Base-by-base conservation (phyloP, 2,329 filamentous ascomycete species). In the Aspergillus quadrilineatus region DNA sequence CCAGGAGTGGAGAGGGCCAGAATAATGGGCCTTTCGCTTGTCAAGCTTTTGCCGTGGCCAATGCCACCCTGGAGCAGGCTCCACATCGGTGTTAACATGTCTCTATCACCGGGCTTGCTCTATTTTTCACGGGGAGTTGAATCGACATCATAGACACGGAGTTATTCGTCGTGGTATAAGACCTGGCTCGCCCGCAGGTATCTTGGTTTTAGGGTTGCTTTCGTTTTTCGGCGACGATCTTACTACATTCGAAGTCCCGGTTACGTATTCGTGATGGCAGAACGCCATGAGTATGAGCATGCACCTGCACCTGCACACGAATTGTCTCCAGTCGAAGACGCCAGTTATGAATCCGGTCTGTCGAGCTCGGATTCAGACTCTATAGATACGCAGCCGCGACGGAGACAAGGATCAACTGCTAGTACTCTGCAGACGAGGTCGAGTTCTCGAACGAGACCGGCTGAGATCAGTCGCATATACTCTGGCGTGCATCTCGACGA, bases 401-500 rank as follows among this genome's bases (percentile, higher is more conserved):
- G 50, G 15, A 30, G 30, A 22, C 50, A 42, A 7, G 46, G 32
- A 48, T 41, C 60, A 30, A 42, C 50, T 28, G 39, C 42, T 34
- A 29, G 34, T 45, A 51, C 30, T 32, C 54, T 26, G 29, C 57
- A 22, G 53, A 37, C 42, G 53, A 53, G 60, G 9, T 66, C 67
- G 47, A 44, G 53, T 14, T 65, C 64, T 4, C 55, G 59, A 36
- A 43, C 54, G 4, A 53, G 60, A 10, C 54, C 57, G 15, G 14
- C 39, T 10, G 55, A 59, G 22, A 54, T 72, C 1, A 58, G 66
- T 41, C 61, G 67, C 17, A 59, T 70, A 2, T 64, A 69, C 57
- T 73, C 71, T 1, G 69, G 61, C 3, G 64, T 63, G 22, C 67
- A 73, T 54, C 60, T 71, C 1, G 71, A 75, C 50, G 70, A 75